phyloP scores from a whole-genome alignment of 768 basidiomycete species.

The Leccinum barrowsii region DNA sequence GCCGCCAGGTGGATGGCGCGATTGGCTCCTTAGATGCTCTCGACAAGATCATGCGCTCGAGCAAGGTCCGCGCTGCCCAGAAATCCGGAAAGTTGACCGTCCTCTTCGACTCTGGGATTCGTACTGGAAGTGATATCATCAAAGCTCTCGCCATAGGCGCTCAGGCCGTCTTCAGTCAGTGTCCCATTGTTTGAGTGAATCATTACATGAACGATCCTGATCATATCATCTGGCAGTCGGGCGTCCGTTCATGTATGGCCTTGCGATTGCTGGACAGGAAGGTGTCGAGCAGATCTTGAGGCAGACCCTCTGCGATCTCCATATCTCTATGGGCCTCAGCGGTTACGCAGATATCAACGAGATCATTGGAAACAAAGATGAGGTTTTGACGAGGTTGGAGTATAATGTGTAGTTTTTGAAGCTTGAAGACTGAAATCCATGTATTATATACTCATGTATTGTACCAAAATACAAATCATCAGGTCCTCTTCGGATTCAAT shows the following conservation, averaged over 20 bases:
- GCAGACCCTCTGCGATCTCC: conserved; percentile 64
- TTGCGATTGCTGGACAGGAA: conserved; percentile 63
- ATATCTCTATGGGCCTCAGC: conserved; percentile 58
- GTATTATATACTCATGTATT: neutral
- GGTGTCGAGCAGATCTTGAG: conserved; percentile 75
- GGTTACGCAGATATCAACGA: conserved; percentile 60
- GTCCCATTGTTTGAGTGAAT: neutral
- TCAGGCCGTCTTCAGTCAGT: conserved; percentile 71
- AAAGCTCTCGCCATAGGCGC: conserved; percentile 87
- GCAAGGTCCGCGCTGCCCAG: conserved; percentile 56
- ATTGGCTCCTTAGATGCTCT: conserved; percentile 74
- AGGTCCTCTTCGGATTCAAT: too few species aligned
- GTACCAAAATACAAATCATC: neutral
- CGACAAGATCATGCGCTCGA: conserved; percentile 63
- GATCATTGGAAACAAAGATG: conserved; percentile 51
- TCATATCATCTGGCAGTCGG: conserved; percentile 43
- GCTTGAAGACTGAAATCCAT: neutral
- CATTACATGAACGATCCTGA: neutral
- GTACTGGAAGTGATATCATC: conserved; percentile 79
- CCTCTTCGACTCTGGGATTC: conserved; percentile 69
- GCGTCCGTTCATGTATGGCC: conserved; percentile 73
- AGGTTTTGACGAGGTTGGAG: conserved; percentile 20
- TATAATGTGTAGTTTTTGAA: conserved; percentile 15
- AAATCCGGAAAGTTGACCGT: conserved; percentile 60
- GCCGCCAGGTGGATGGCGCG: conserved; percentile 77